Evolutionary conservation across 305 asterid genomes (phyloP).

Genomic region (Plantago lanceolata): DNA sequence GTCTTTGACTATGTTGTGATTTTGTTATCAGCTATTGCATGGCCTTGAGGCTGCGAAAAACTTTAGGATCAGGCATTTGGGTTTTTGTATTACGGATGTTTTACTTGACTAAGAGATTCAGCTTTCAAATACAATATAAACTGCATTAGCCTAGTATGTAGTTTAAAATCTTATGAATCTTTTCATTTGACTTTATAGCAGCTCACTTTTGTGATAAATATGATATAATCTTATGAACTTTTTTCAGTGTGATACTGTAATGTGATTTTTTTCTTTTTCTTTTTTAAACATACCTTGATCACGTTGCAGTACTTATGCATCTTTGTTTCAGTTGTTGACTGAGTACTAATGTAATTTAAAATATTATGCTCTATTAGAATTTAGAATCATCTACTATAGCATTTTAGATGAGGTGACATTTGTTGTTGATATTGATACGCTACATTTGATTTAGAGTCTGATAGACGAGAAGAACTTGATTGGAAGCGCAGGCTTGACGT

Average conservation of each 20-base stretch:
- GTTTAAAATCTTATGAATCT: too few relatives aligned
- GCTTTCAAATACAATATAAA: neutral
- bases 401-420: constrained; percentile 18
- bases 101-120: neutral
- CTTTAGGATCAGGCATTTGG: neutral
- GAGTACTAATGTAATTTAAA: neutral
- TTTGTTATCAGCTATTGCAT: neutral
- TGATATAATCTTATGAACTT: too few relatives aligned
- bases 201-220: too few relatives aligned
- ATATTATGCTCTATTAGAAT: neutral
- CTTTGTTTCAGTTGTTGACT: neutral
- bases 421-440: constrained; percentile 11
- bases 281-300: too few relatives aligned
- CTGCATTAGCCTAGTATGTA: neutral
- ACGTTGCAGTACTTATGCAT: too few relatives aligned
- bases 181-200: too few relatives aligned
- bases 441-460: constrained; percentile 47
- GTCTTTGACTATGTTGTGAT: neutral
- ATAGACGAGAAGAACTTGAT: constrained; percentile 41
- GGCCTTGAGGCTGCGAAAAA: neutral
- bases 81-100: neutral
- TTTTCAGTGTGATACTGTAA: too few relatives aligned
- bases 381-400: constrained; percentile 3
- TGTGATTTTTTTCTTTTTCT: too few relatives aligned
- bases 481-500: constrained; percentile 84